phyloP scores from a whole-genome alignment of 495 filamentous ascomycete species.

The Aspergillus sclerotioniger region DNA sequence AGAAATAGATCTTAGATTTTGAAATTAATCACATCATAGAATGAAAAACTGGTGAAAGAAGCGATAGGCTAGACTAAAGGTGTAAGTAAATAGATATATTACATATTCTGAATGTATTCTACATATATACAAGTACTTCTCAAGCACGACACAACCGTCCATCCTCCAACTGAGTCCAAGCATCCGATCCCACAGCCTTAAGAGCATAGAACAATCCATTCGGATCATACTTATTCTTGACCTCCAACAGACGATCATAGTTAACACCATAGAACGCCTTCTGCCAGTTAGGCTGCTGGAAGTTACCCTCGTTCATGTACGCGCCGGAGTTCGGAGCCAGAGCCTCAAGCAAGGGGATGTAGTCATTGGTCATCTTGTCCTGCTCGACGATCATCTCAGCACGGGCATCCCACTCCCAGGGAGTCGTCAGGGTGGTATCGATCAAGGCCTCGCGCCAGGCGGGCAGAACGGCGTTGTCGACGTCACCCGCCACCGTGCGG shows the following conservation, averaged over 20 bases:
- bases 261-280: constrained; percentile 51
- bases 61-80: too few relatives aligned
- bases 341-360: constrained; percentile 41
- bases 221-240: constrained; percentile 57
- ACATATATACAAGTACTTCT: neutral
- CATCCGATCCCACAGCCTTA: constrained; percentile 61
- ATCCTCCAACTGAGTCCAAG: constrained; percentile 39
- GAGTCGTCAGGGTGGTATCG: constrained; percentile 35
- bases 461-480: constrained; percentile 54
- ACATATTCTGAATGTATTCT: too few relatives aligned
- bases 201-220: constrained; percentile 56
- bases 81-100: too few relatives aligned
- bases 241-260: constrained; percentile 33
- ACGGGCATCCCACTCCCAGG: constrained; percentile 41
- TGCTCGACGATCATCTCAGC: constrained; percentile 37
- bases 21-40: too few relatives aligned
- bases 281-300: constrained; percentile 51
- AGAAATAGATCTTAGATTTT: too few relatives aligned
- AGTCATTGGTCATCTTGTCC: constrained; percentile 37
- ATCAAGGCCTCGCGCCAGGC: constrained; percentile 58
- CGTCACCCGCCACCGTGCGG: constrained; percentile 39
- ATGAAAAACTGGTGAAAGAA: too few relatives aligned
- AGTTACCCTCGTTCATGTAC: constrained; percentile 48
- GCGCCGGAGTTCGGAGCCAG: constrained; percentile 35
- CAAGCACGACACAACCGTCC: constrained; percentile 38